Evolutionary conservation across 1,284 basidiomycete genomes (phyloP), one percentile per base, ranked within the genome.

Genomic region (Wolfiporia cocos): DNA sequence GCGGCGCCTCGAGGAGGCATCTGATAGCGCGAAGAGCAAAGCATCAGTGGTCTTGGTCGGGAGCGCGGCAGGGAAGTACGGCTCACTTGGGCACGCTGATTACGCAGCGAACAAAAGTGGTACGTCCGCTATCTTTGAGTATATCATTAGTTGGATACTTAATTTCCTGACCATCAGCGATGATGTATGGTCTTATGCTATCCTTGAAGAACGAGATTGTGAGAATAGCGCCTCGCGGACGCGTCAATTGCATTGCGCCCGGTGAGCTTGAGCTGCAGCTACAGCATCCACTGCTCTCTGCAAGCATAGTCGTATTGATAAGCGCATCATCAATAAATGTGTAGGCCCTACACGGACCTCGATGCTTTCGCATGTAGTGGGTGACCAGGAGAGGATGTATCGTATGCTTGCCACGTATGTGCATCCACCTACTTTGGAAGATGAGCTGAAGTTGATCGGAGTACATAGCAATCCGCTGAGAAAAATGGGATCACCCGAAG

Each of bases 141-240:
- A 28, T 14, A 17, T 14, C 24, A 23, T 28, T 28, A 28, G 9
- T 28, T 28, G 14, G 9, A 28, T 9, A 18, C 14, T n/a, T 34
- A 9, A 11, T 7, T 7, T 34, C 21, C 37, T 42, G 7, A 48
- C 14, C 19, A 35, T 43, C 33, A 76, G 84, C 76, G 1, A 70
- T 88, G 65, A 86, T 86, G 80, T 80, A 84, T 47, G 86, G 85
- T 1, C 58, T 88, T 30, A 76, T 76, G 1, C 63, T 81, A 44
- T 70, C 77, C 2, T 66, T 88, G 48, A 87, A 87, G 62, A 87
- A 87, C 56, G 84, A 89, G 60, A 87, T 87, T 43, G 83, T 87
- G 20, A 75, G 76, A 57, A 77, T 86, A 47, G 83, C 82, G 0
- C 81, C 83, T 0, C 67, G 58, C 37, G 86, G 72, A 0, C 68